Evolutionary conservation across 352 stramenopile species (phyloP).

Genomic region (Phytophthora citricola): DNA sequence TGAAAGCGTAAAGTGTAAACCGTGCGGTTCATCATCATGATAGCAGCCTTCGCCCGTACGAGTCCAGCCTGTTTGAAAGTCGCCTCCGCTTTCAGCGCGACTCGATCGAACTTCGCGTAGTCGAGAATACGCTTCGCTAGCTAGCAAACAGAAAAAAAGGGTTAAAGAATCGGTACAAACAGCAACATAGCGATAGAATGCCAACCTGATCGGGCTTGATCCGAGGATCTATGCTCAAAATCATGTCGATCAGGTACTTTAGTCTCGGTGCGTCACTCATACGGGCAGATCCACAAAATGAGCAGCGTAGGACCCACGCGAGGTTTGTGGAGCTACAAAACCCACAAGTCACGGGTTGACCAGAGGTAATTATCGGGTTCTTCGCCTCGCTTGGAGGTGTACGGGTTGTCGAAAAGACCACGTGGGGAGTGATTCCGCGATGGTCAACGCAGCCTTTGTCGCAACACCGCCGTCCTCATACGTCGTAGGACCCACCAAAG

Average conservation of each 20-base stretch:
- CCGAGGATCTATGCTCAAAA: constrained; percentile 69
- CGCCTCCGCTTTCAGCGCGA: constrained; percentile 75
- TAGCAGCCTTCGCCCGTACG: constrained; percentile 72
- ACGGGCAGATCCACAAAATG: constrained; percentile 72
- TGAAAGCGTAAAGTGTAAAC: constrained; percentile 59
- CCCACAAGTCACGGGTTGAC: constrained; percentile 51
- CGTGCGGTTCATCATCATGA: constrained; percentile 87
- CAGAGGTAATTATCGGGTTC: constrained; percentile 40
- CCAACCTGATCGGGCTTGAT: constrained; percentile 64
- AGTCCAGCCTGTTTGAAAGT: constrained; percentile 84
- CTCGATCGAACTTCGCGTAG: constrained; percentile 82
- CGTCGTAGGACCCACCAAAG: constrained; percentile 27
- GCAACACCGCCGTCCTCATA: constrained; percentile 58
- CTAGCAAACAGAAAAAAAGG: constrained; percentile 26
- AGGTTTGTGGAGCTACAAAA: constrained; percentile 83
- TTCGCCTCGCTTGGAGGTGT: constrained; percentile 62
- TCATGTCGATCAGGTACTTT: constrained; percentile 84
- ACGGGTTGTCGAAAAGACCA: constrained; percentile 64
- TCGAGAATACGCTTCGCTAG: constrained; percentile 76
- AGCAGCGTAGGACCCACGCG: constrained; percentile 67
- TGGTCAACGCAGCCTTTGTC: constrained; percentile 56
- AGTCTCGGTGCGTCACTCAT: constrained; percentile 77
- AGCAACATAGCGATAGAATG: not conserved
- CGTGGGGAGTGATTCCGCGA: constrained; percentile 67
- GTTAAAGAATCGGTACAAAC: not conserved